Conservation (phyloP, 352 stramenopile genomes). For the Phytophthora palmivora region DNA sequence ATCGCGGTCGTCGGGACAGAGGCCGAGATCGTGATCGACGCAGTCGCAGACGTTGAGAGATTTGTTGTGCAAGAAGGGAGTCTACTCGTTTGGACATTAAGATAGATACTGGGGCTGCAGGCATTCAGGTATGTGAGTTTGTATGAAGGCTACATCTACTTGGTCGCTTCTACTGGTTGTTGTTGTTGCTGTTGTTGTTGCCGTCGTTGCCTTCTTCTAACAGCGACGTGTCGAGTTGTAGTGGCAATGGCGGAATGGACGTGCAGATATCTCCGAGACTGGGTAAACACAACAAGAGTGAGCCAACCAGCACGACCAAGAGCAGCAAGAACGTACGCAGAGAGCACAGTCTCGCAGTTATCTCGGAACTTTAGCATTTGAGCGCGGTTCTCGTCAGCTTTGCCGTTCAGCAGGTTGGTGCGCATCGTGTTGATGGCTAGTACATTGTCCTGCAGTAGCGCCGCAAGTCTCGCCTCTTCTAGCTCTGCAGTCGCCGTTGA, state of each 20-base stretch:
- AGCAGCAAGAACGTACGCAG: slow-evolving; percentile 51
- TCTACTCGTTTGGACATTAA: slow-evolving; percentile 20
- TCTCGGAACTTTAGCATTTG: slow-evolving; percentile 75
- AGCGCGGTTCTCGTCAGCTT: slow-evolving; percentile 52
- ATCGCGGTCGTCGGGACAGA: slow-evolving; percentile 12
- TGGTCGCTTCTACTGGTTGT: slow-evolving; percentile 17
- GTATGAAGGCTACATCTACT: slow-evolving; percentile 11
- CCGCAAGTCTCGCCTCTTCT: slow-evolving; percentile 57
- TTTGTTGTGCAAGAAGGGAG: neutral
- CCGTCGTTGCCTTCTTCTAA: slow-evolving; percentile 37
- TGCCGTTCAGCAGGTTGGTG: slow-evolving; percentile 70
- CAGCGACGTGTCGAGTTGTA: slow-evolving; percentile 77
- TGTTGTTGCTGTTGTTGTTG: slow-evolving; percentile 20
- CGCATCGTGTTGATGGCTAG: slow-evolving; percentile 69
- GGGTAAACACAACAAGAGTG: slow-evolving; percentile 11
- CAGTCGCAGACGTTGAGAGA: slow-evolving; percentile 33
- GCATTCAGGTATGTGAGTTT: slow-evolving; percentile 22
- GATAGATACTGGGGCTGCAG: slow-evolving; percentile 22
- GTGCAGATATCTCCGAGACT: slow-evolving; percentile 67
- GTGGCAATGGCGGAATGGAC: slow-evolving; percentile 68
- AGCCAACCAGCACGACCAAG: slow-evolving; percentile 1
- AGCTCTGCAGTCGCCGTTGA: slow-evolving; percentile 29
- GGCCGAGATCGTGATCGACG: slow-evolving; percentile 29
- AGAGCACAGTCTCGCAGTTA: slow-evolving; percentile 68
- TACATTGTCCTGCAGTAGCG: slow-evolving; percentile 75